Base-by-base conservation (phyloP, 2,329 filamentous ascomycete genomes). In the Colletotrichum karsti region DNA sequence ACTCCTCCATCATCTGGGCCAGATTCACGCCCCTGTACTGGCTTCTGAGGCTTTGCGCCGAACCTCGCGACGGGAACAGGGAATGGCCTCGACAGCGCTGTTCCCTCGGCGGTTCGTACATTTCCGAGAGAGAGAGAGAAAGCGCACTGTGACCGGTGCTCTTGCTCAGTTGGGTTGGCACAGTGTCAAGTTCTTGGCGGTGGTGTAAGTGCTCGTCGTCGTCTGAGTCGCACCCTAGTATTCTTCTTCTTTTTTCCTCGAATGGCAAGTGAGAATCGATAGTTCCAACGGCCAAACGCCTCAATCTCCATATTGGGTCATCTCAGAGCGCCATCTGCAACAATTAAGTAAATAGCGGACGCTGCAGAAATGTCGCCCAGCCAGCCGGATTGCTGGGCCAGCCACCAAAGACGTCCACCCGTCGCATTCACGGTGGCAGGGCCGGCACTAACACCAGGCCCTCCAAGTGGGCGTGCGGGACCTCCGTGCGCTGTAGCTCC, bases 1-100 rank as follows among this genome's bases (percentile, higher is more conserved):
- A 68, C 15, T 68, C 53, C 30, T 68, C 60, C 22, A 68, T 68
- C 30, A 68, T 37, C 10, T 68, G 65, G 6, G 50, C 60, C 22
- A 68, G 44, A 20, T 68, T 48, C 9, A 53, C 28, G 3, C 41
- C 61, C 54, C 53, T 64, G 54, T 68, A 68, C 46, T 65, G 54
- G 54, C 61, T 59, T 30, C 65, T 53, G 46, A 68, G 65, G 13
- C 39, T 68, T 41, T 68, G 65, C 20, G 65, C 46, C 26, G 65
- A 68, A 2, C 53, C 44, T 65, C 54, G 44, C 37, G 60, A 39
- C 10, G 54, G 39, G 46, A 68, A 59, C 26, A 59, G 60, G 37
- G 65, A 65, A 24, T 51, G 30, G 30, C 54, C 54, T 53, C 60
- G 53, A 10, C 65, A 60, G 15, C 60, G 65, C 37, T 28, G 26